Evolutionary conservation across 805 yeast genomes (phyloP), one percentile per base, ranked within the genome.

Genomic region (Pichia occidentalis): DNA sequence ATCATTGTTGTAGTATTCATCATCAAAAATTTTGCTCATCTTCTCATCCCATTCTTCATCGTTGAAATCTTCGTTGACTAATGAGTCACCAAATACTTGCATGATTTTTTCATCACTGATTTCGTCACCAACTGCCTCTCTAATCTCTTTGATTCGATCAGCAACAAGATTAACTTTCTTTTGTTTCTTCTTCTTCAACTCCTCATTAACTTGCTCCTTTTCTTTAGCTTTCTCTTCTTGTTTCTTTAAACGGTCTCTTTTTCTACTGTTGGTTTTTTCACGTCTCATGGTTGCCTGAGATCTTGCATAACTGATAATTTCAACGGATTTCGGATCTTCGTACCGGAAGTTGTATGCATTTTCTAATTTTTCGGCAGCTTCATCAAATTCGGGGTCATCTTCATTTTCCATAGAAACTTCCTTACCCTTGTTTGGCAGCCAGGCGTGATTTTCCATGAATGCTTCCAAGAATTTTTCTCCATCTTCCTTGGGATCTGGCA

Each of bases 291-390:
- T 86, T 18, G 92, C 95, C 61, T 87, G 96, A 29, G 69, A 80
- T 73, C 98, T 86, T 3, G 97, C 97, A 65, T 90, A 92, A 13
- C 95, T 81, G 14, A 88, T 81, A 59, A 92, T 85, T 53, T 90
- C 96, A 0, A 90, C 85, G 6, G 95, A 73, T 47, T 78, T 76
- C 12, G 95, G 87, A 52, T 88, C 97, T 61, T 92, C 98, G 57
- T 74, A 92, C 57, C 98, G 74, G 70, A 90, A 90, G 54, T 92
- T 92, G 63, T 88, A 90, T 0, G 95, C 96, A 46, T 77, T 77
- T 60, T 92, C 98, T 52, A 85, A 87, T 52, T 76, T 67, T 51
- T 92, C 98, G 5, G 83, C 96, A 2, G 94, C 92, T 29, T 85
- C 84, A 34, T 90, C 97, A 53, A 88, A 88, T 39, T 84, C 92